phyloP scores from a whole-genome alignment of 345 rosid genomes.

The Populus tremula region DNA sequence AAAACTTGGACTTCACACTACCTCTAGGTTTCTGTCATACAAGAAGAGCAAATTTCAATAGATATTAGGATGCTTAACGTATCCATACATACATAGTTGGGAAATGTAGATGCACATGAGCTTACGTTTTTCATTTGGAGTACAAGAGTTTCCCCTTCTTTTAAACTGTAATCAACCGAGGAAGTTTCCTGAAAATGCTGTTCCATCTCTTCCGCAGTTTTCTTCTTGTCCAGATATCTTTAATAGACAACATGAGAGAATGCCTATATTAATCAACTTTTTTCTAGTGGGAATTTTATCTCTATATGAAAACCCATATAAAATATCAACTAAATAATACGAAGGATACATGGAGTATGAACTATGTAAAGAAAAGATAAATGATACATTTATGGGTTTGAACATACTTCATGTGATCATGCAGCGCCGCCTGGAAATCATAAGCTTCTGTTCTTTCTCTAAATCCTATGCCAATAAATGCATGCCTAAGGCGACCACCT shows the following conservation, averaged over 20 bases:
- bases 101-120: slow-evolving; percentile 8
- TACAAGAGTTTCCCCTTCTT: slow-evolving; percentile 88
- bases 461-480: slow-evolving; percentile 94
- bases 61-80: not conserved
- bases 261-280: not conserved
- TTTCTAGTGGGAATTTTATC: not conserved
- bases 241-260: slow-evolving; percentile 1
- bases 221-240: slow-evolving; percentile 94
- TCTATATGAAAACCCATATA: not conserved
- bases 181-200: slow-evolving; percentile 82
- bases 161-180: slow-evolving; percentile 77
- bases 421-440: slow-evolving; percentile 96
- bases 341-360: slow-evolving; percentile 5
- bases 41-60: slow-evolving; percentile 1
- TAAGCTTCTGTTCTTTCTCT: slow-evolving; percentile 98
- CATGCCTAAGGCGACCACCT: slow-evolving; percentile 94
- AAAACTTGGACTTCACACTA: slow-evolving; percentile 44
- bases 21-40: slow-evolving; percentile 42
- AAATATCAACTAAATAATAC: not conserved
- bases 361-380: not conserved
- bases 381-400: not conserved
- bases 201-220: slow-evolving; percentile 98
- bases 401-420: slow-evolving; percentile 90
- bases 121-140: slow-evolving; percentile 78
- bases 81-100: not conserved